Base-by-base conservation (phyloP, 2,329 filamentous ascomycete species). In the Fusarium neocosmosporiellum region DNA sequence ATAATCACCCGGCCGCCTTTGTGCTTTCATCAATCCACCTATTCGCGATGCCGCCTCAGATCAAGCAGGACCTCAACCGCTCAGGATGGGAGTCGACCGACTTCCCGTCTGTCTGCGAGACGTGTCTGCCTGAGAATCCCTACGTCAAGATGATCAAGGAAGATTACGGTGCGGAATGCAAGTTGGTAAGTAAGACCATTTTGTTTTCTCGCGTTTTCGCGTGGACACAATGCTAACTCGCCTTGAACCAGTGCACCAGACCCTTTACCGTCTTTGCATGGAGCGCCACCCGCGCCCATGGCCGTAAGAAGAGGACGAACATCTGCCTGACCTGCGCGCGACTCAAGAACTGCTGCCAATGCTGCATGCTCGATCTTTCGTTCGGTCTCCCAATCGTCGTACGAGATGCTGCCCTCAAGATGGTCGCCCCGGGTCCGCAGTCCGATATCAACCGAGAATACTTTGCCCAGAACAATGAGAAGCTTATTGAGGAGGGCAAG, bases 131-230 rank as follows among this genome's bases (percentile, higher is more conserved):
- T 18, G 95, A 98, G 70, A 98, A 98, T 78, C 96, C 96, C 2
- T 99, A 97, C 79, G 96, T 99, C 48, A 96, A 98, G 84, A 98
- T 99, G 95, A 88, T 99, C 69, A 99, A 99, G 84, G 95, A 98
- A 80, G 96, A 99, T 82, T 92, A 97, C 78, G 96, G 95, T 77
- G 94, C 93, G 65, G 93, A 95, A 84, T 94, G 93, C 88, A 93
- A 93, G 86, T 86, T 93, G 74, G 83, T 85, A 79, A 62, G 81
- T 67, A 41, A 54, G 37, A 33, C 46, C 37, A 41, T 59, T 13
- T 37, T 46, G 29, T 48, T 31, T 11, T 22, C 29, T 58, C 24
- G 58, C 27, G 24, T 61, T 57, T 62, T 65, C 46, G 41, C 50
- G 41, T 64, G 16, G 6, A 29, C 27, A 22, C 29, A 37, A 57